Evolutionary conservation across 1,284 basidiomycete species (phyloP), one percentile per base, ranked within the genome.

Genomic region (Mycosarcoma mackinlayi): DNA sequence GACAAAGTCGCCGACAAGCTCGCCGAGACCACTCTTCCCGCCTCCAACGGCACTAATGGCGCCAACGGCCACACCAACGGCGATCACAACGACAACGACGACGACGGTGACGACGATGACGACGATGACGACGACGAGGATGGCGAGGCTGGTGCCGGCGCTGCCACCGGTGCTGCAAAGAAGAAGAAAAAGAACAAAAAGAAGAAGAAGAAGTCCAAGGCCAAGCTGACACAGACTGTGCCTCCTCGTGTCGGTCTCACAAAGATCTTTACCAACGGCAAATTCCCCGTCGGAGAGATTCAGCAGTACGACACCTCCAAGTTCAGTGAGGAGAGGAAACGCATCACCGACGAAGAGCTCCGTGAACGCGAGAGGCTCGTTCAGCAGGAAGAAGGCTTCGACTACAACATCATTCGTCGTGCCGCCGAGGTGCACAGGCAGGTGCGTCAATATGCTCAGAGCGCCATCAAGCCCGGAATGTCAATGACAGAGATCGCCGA

Each of bases 401-500:
- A 84, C 72, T 98, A 98, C 84, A 88, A 92, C 76, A 88, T 89
- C 80, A 94, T 98, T 79, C 90, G 96, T 46, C 88, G 90, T 59
- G 96, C 90, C 28, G 92, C 92, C 23, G 95, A 98, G 84, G 94
- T 94, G n/a, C 96, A 99, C 83, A 57, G 80, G 25, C 92, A 93
- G 84, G 95, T 96, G 59, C 90, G 96, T 54, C 71, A 83, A 62
- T 89, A 92, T 79, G 94, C 92, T 4, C 89, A 89, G 74, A 89
- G 89, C 80, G 86, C 86, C 68, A 97, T 99, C 82, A 89, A 89
- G 73, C 94, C 95, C 7, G 96, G 96, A 1, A 92, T 97, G 92
- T 88, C 87, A 31, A 93, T 94, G 91, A 95, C 89, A 2, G 92
- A 97, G 76, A 97, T 98, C 76, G 95, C 90, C 23, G 89, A 98